Percentiles rank a stretch among this genome's conserved stretches.
These are phyloP conservation scores for Lasiosphaeria ovina DNA, from an alignment of 495 filamentous ascomycete genomes.

Conservation along the genomic window DNA sequence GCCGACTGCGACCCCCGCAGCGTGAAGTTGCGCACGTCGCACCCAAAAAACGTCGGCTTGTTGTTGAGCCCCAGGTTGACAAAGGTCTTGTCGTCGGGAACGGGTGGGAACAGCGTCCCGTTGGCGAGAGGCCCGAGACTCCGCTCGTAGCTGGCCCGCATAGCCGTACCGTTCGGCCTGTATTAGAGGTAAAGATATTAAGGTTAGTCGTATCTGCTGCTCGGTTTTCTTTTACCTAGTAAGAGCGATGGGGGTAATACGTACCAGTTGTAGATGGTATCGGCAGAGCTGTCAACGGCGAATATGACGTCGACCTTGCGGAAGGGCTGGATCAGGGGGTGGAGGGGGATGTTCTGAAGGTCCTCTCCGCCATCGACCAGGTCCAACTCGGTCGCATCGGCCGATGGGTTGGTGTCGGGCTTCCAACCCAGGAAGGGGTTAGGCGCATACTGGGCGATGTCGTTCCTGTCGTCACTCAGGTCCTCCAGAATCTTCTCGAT, in stretches of 20 bases:
- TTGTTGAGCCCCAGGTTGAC: slow-evolving; percentile 82
- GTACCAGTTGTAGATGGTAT: slow-evolving; percentile 66
- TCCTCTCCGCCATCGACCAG: slow-evolving; percentile 89
- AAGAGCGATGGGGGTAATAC: not conserved
- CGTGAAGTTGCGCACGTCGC: slow-evolving; percentile 67
- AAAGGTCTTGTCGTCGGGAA: slow-evolving; percentile 85
- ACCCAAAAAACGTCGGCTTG: slow-evolving; percentile 91
- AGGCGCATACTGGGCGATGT: slow-evolving; percentile 77
- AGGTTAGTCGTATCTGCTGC: not conserved
- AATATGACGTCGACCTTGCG: slow-evolving; percentile 89
- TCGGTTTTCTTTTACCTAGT: not conserved
- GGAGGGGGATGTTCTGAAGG: slow-evolving; percentile 80
- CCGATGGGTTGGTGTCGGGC: slow-evolving; percentile 58
- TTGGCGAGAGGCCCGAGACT: slow-evolving; percentile 60
- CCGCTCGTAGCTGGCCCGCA: slow-evolving; percentile 82
- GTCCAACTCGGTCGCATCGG: slow-evolving; percentile 56
- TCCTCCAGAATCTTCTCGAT: slow-evolving; percentile 52
- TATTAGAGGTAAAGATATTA: not conserved
- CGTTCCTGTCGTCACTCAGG: slow-evolving; percentile 59
- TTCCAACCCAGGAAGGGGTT: slow-evolving; percentile 84
- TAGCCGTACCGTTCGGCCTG: slow-evolving; percentile 73
- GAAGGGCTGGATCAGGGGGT: slow-evolving; percentile 77
- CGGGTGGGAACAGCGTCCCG: slow-evolving; percentile 76
- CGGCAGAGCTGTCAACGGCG: slow-evolving; percentile 82
- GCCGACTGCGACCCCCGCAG: slow-evolving; percentile 29